phyloP scores from a whole-genome alignment of 176 grass and related monocot species.

The Carex kokanica region DNA sequence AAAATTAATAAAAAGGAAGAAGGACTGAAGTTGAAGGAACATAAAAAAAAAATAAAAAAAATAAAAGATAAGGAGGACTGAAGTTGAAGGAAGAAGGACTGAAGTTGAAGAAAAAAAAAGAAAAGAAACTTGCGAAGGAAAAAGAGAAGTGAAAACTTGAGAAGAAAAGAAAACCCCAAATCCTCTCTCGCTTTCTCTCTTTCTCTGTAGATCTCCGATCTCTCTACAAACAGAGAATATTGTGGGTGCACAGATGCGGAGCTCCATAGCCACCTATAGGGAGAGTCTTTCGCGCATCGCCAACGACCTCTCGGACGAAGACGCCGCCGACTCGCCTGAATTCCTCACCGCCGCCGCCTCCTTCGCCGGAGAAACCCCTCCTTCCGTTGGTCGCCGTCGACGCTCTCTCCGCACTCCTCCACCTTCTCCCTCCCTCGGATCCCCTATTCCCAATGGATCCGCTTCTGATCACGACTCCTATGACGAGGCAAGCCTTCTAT shows the following conservation, averaged over 20 bases:
- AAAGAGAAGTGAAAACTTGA: background rate
- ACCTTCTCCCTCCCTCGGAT: conserved; percentile 1
- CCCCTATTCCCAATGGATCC: conserved; percentile 35
- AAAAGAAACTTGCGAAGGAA: background rate
- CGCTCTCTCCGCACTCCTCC: conserved; percentile 20
- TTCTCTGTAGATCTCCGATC: background rate
- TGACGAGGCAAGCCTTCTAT: conserved; percentile 44
- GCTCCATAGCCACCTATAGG: conserved; percentile 75
- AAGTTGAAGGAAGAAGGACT: too few species aligned
- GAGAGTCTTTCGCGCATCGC: conserved; percentile 90
- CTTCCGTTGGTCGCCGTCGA: conserved; percentile 37
- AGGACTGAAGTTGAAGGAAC: background rate
- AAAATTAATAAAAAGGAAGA: background rate
- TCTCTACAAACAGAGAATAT: background rate
- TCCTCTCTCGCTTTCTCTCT: too few species aligned
- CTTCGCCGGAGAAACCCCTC: conserved; percentile 12
- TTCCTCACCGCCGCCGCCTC: conserved; percentile 8
- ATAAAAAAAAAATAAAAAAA: background rate
- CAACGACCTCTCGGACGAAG: conserved; percentile 67
- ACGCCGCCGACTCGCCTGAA: conserved; percentile 38
- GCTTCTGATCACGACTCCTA: conserved; percentile 37
- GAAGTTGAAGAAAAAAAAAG: too few species aligned
- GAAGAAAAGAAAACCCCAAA: background rate
- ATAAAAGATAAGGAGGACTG: too few species aligned
- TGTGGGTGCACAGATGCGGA: conserved; percentile 39